Evolutionary conservation across 2,329 filamentous ascomycete species (phyloP).

Genomic region (Xylariaceae sp.): DNA sequence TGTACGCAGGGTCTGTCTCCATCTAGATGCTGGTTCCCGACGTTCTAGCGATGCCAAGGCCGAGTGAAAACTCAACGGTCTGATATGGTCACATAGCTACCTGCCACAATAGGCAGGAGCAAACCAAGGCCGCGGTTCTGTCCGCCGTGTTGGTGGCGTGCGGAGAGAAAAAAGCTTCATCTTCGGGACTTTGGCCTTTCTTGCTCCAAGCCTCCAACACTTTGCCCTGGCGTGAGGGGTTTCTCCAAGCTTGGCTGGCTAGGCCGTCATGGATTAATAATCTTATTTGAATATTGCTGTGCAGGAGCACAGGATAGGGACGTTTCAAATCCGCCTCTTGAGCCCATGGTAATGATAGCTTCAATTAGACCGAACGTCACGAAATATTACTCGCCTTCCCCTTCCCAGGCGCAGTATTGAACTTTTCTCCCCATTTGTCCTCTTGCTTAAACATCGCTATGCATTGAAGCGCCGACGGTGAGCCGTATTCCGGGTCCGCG

Average conservation of each 20-base stretch:
- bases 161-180: conserved; percentile 11
- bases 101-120: conserved; percentile 22
- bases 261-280: too few relatives aligned
- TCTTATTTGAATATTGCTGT: too few relatives aligned
- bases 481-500: conserved; percentile 49
- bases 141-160: conserved; percentile 6
- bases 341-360: too few relatives aligned
- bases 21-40: too few relatives aligned
- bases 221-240: background rate
- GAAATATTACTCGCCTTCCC: conserved; percentile 34
- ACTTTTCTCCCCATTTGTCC: conserved; percentile 44
- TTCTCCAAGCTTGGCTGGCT: background rate
- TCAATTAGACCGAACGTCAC: too few relatives aligned
- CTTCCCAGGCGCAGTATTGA: conserved; percentile 43
- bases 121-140: conserved; percentile 2
- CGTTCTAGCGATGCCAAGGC: conserved; percentile 9
- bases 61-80: conserved; percentile 9
- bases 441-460: conserved; percentile 49
- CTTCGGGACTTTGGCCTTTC: background rate
- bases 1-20: too few relatives aligned
- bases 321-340: too few relatives aligned
- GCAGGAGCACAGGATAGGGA: too few relatives aligned
- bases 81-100: conserved; percentile 12
- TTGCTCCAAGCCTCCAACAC: background rate
- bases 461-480: conserved; percentile 44